Conservation (phyloP, 2,329 filamentous ascomycete species). For the Didymosphaeria variabile region DNA sequence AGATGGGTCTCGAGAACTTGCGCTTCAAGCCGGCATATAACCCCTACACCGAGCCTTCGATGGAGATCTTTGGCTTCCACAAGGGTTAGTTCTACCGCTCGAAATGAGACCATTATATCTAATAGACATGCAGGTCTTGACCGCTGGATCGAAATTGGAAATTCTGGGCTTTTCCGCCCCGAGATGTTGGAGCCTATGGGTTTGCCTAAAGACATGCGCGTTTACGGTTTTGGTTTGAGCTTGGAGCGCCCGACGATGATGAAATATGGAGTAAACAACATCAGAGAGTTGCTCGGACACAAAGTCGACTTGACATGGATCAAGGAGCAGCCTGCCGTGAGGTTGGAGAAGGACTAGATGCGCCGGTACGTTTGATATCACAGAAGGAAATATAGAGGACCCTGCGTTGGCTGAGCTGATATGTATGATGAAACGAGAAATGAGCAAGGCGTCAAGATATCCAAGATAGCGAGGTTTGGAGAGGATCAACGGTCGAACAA, state of each 20-base stretch:
- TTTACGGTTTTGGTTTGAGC: constrained; percentile 93
- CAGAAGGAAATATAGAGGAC: neutral
- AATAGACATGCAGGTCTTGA: constrained; percentile 27
- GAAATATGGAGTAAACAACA: constrained; percentile 82
- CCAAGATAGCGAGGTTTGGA: neutral
- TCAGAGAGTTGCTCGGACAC: constrained; percentile 90
- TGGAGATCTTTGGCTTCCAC: constrained; percentile 99
- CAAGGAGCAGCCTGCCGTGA: constrained; percentile 87
- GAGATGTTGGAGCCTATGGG: constrained; percentile 98
- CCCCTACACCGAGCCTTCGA: constrained; percentile 76
- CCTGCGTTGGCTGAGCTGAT: constrained; percentile 1
- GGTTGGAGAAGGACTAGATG: constrained; percentile 79
- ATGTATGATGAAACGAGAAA: constrained; percentile 15
- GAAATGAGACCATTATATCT: neutral
- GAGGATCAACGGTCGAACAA: neutral
- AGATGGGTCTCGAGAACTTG: constrained; percentile 89
- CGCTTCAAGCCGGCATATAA: constrained; percentile 98
- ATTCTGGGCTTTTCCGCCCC: constrained; percentile 97
- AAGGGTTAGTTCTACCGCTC: constrained; percentile 60
- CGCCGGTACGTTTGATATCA: neutral
- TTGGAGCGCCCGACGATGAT: constrained; percentile 98
- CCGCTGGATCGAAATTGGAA: constrained; percentile 90
- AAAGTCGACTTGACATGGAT: constrained; percentile 96
- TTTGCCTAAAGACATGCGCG: constrained; percentile 86
- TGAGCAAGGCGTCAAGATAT: constrained; percentile 6